Evolutionary conservation across 2,329 filamentous ascomycete genomes (phyloP).

Genomic region (Trichoderma sp.): DNA sequence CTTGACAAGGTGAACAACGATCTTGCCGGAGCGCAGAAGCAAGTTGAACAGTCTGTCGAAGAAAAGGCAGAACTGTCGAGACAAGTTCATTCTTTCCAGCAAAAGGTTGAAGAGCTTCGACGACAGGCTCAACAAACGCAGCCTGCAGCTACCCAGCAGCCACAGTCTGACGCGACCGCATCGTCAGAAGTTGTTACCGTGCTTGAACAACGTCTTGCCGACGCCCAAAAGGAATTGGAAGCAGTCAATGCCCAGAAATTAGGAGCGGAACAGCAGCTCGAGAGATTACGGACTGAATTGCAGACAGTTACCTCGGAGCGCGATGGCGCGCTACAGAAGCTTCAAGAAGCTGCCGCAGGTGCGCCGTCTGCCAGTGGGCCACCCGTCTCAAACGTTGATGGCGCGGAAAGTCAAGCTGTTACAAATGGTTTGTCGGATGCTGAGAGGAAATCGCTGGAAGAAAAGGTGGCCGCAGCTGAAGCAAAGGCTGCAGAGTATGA

Average conservation of each 20-base stretch:
- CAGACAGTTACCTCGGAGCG: constrained; percentile 65
- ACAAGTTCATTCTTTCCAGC: constrained; percentile 50
- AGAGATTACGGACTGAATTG: constrained; percentile 60
- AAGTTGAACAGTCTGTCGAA: constrained; percentile 39
- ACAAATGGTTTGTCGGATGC: constrained; percentile 53
- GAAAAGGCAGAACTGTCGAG: constrained; percentile 47
- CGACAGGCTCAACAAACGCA: constrained; percentile 40
- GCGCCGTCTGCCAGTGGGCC: constrained; percentile 9
- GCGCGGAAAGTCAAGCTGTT: constrained; percentile 24
- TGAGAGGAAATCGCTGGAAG: constrained; percentile 64
- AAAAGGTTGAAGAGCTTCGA: constrained; percentile 46
- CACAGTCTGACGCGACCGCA: constrained; percentile 44
- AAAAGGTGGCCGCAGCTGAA: constrained; percentile 63
- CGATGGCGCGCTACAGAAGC: constrained; percentile 58
- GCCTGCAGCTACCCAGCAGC: constrained; percentile 35
- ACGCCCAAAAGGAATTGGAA: constrained; percentile 65
- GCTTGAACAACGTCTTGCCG: constrained; percentile 54
- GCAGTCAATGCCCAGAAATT: constrained; percentile 69
- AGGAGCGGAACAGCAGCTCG: constrained; percentile 66
- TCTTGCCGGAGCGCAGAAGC: constrained; percentile 54
- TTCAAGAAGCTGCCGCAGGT: constrained; percentile 40
- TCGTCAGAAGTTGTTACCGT: constrained; percentile 53
- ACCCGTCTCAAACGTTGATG: neutral
- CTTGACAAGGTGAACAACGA: constrained; percentile 57
- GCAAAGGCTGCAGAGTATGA: constrained; percentile 67